Percentiles rank a stretch among this genome's conserved stretches.
These are phyloP conservation scores for Suhomyces sp. DNA, from an alignment of 805 yeast species.

Conservation along the genomic window DNA sequence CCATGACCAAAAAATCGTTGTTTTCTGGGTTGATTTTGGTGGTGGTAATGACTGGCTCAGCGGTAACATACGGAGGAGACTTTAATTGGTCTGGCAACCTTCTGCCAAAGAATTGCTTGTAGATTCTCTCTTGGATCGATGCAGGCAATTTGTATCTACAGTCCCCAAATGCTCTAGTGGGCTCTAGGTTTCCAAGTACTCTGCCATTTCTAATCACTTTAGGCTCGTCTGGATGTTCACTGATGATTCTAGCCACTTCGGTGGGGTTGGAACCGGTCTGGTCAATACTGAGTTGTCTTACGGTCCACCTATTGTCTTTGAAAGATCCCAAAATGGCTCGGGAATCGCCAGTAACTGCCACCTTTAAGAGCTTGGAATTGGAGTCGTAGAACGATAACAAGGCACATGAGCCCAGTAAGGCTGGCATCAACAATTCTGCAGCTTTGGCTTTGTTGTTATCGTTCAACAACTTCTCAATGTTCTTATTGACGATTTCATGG, in stretches of 20 bases:
- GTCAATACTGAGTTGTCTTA: constrained; percentile 79
- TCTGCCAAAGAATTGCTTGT: constrained; percentile 79
- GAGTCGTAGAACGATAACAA: constrained; percentile 84
- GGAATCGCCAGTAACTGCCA: constrained; percentile 96
- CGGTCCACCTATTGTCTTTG: constrained; percentile 77
- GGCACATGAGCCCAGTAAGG: constrained; percentile 94
- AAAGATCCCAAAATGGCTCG: constrained; percentile 83
- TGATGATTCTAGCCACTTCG: constrained; percentile 77
- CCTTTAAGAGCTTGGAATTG: constrained; percentile 63
- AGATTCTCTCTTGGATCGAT: constrained; percentile 68
- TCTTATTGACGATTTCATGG: constrained; percentile 76
- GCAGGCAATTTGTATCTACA: constrained; percentile 86
- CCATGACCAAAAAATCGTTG: constrained; percentile 86
- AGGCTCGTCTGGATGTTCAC: constrained; percentile 91
- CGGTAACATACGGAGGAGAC: constrained; percentile 97
- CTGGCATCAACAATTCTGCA: constrained; percentile 80
- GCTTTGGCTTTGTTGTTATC: constrained; percentile 67
- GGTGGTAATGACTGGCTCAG: constrained; percentile 88
- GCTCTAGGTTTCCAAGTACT: constrained; percentile 89
- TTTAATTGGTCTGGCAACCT: constrained; percentile 66
- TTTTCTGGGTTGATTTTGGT: constrained; percentile 67
- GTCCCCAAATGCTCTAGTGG: constrained; percentile 96
- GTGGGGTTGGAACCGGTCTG: constrained; percentile 91
- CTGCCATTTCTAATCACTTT: constrained; percentile 83
- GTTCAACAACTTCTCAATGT: constrained; percentile 65